These are phyloP conservation scores for Gossypioides kirkii DNA, from an alignment of 345 rosid genomes.

Conservation along the genomic window DNA sequence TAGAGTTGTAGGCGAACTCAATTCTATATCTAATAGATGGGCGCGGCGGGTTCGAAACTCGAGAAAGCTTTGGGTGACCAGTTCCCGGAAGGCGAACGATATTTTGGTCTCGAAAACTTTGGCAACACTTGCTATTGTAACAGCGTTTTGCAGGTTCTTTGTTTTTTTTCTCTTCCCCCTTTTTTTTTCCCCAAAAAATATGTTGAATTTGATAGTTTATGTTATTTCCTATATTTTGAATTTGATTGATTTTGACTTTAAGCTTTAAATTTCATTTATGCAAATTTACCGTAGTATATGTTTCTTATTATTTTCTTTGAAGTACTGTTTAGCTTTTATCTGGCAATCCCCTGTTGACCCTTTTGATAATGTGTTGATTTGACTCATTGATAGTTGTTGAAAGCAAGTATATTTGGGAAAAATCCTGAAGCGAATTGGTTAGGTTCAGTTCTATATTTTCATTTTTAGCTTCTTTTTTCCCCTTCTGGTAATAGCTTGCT, in stretches of 20 bases:
- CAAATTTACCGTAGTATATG: background rate
- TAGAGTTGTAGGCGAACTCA: conserved; percentile 9
- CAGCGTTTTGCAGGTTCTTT: conserved; percentile 88
- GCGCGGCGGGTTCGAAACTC: conserved; percentile 96
- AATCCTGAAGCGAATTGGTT: background rate
- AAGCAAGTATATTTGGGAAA: conserved; percentile 3
- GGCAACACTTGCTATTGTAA: conserved; percentile 99
- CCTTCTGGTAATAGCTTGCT: background rate
- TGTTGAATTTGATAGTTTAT: conserved; percentile 15
- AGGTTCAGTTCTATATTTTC: background rate
- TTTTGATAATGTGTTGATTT: background rate
- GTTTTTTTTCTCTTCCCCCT: background rate
- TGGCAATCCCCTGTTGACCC: too few relatives aligned
- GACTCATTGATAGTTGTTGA: background rate
- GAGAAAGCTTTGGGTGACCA: conserved; percentile 99
- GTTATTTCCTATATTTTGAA: background rate
- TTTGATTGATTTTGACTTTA: background rate
- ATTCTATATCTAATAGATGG: conserved; percentile 40
- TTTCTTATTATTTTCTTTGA: background rate
- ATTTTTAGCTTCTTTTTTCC: background rate
- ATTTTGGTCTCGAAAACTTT: conserved; percentile 97
- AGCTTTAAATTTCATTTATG: background rate
- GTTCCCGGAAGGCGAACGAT: conserved; percentile 99
- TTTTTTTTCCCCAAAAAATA: conserved; percentile 1
- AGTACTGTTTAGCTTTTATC: background rate